Base-by-base conservation (phyloP, 2,329 filamentous ascomycete species). In the Fusarium sp. region DNA sequence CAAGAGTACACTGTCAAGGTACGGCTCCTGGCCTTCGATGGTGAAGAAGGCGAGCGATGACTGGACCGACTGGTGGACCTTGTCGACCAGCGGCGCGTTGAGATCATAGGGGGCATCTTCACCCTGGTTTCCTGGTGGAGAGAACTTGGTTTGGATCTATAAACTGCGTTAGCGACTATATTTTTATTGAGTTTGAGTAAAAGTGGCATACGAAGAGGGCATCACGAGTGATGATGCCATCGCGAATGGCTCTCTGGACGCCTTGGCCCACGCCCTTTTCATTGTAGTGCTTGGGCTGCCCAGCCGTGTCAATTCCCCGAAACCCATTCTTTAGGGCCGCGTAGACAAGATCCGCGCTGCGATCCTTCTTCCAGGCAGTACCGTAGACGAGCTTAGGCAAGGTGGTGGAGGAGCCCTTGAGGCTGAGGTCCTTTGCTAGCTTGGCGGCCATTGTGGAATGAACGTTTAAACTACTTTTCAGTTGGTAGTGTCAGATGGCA, bases 61-160 rank as follows among this genome's bases (percentile, higher is more conserved):
- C 49, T 86, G 84, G 42, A 96, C 84, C 0, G 93, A 95, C 42
- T 89, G 84, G 73, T 88, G 87, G 20, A 95, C 88, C 81, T 95
- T 92, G 20, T 91, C 86, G 16, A 85, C 84, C 29, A 95, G 81
- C 2, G 90, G 85, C 12, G 87, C 85, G 2, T 84, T 79, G 2
- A 88, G 81, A 75, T 92, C 85, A 80, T 94, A 94, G 0, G 92
- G 92, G 57, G 89, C 86, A 44, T 82, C 81, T 2, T 83, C 84
- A 77, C 92, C 89, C 79, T 95, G 93, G 27, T 89, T 91, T 17
- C 82, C 81, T 6, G 90, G 81, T 0, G 92, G 87, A 1, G 92
- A 94, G 83, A 92, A 96, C 81, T 96, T 96, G n/a, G 94, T 95
- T 87, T 97, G 94, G 51, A 95, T 85, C 90, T 92, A 65, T 27